A percentile compares a stretch with the other conserved stretches of the same genome.
Evolutionary conservation across 2,329 filamentous ascomycete genomes (phyloP).

Genomic region (Cladosporium sp.): DNA sequence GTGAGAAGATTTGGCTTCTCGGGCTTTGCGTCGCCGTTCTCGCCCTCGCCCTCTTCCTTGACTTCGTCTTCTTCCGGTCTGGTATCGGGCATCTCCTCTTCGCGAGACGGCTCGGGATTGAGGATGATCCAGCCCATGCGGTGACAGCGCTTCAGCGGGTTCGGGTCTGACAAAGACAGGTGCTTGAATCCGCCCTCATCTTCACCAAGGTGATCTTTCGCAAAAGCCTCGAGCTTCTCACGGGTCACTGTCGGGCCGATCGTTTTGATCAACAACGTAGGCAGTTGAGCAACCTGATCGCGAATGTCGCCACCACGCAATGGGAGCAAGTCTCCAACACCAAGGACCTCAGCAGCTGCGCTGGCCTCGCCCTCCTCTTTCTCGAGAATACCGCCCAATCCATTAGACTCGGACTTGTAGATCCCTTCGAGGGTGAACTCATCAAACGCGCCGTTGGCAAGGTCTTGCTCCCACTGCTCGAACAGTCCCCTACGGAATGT

Average conservation of each 20-base stretch:
- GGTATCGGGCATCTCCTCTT: conserved; percentile 65
- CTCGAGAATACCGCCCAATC: conserved; percentile 78
- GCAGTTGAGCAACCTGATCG: conserved; percentile 84
- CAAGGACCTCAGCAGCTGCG: conserved; percentile 86
- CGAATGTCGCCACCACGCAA: conserved; percentile 80
- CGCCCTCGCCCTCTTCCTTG: conserved; percentile 54
- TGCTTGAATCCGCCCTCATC: conserved; percentile 91
- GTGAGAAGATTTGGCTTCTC: conserved; percentile 11
- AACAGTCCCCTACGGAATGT: conserved; percentile 78
- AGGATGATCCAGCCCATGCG: conserved; percentile 98
- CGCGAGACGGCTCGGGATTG: conserved; percentile 71
- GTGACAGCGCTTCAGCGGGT: conserved; percentile 94
- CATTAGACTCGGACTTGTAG: conserved; percentile 89
- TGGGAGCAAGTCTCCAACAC: conserved; percentile 86
- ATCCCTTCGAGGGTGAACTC: conserved; percentile 93
- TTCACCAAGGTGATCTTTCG: conserved; percentile 89
- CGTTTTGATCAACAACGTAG: conserved; percentile 95
- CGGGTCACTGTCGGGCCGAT: conserved; percentile 95
- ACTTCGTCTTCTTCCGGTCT: conserved; percentile 60
- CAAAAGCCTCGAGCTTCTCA: conserved; percentile 89
- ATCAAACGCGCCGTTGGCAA: conserved; percentile 84
- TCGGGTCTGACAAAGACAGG: conserved; percentile 93
- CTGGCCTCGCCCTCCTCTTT: conserved; percentile 96
- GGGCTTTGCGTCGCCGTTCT: conserved; percentile 21
- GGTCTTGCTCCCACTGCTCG: conserved; percentile 83